phyloP scores from a whole-genome alignment of 768 basidiomycete genomes.

The Russula abietina region DNA sequence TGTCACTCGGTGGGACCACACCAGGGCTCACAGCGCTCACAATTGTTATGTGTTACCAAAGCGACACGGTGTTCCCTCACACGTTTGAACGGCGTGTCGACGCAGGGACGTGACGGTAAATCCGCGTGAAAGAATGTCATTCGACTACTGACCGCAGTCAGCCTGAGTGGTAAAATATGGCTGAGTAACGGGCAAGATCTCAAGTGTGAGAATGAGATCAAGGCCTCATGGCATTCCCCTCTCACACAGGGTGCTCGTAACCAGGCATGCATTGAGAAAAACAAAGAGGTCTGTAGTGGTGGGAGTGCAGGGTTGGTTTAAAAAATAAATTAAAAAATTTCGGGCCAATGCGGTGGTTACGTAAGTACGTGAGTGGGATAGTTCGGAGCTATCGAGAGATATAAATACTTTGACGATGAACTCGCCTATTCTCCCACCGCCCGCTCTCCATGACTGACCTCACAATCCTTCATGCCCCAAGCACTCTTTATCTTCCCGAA shows the following conservation, averaged over 20 bases:
- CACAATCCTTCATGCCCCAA: conserved; percentile 11
- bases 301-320: background rate
- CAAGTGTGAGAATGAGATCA: conserved; percentile 4
- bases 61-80: background rate
- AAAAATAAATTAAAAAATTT: too few relatives aligned
- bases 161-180: background rate
- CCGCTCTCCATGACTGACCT: conserved; percentile 16
- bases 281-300: too few relatives aligned
- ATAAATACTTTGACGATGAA: background rate
- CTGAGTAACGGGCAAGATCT: background rate
- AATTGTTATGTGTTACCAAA: background rate
- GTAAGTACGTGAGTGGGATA: too few relatives aligned
- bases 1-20: background rate
- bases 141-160: background rate
- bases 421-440: background rate
- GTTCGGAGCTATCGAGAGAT: background rate
- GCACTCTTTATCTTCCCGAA: conserved; percentile 15
- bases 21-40: too few relatives aligned
- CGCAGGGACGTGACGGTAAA: conserved; percentile 4
- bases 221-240: background rate
- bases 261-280: conserved; percentile 1
- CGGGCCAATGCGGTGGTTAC: background rate
- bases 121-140: background rate
- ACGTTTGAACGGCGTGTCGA: conserved; percentile 6
- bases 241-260: conserved; percentile 8